Conservation (phyloP, 139 green algal species). For the Gonium pectorale region DNA sequence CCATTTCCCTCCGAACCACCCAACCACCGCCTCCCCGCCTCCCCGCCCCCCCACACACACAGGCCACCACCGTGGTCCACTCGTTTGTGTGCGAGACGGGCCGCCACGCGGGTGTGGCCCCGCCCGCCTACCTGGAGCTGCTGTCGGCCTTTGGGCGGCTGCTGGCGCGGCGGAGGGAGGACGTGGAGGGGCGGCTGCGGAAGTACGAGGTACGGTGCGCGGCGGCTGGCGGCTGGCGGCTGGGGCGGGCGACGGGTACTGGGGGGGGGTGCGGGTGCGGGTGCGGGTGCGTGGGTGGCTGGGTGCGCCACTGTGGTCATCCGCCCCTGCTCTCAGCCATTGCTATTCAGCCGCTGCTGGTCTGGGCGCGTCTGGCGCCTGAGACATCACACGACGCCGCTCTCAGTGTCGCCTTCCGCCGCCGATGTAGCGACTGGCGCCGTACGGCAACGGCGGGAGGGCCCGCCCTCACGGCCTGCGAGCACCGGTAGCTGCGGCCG, state of each 20-base stretch:
- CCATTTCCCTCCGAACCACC: not conserved
- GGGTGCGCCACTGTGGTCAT: not conserved
- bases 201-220: slow-evolving; percentile 34
- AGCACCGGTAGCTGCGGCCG: too few species aligned
- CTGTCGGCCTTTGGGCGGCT: slow-evolving; percentile 63
- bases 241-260: too few species aligned
- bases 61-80: not conserved
- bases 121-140: slow-evolving; percentile 78
- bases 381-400: too few species aligned
- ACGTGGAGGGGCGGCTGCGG: slow-evolving; percentile 48
- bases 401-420: too few species aligned
- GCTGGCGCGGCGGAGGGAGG: slow-evolving; percentile 53
- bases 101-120: slow-evolving; percentile 79
- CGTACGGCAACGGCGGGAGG: too few species aligned
- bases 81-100: slow-evolving; percentile 7
- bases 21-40: not conserved
- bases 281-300: not conserved
- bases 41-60: not conserved
- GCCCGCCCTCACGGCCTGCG: too few species aligned
- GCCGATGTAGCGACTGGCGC: too few species aligned
- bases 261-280: not conserved
- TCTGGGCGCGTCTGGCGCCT: too few species aligned
- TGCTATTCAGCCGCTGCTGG: too few species aligned
- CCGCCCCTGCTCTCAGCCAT: too few species aligned
- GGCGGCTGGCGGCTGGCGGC: not conserved